A percentile compares a stretch with the other conserved stretches of the same genome.
phyloP scores from a whole-genome alignment of 495 filamentous ascomycete genomes.

The Tuber umbilicatum region DNA sequence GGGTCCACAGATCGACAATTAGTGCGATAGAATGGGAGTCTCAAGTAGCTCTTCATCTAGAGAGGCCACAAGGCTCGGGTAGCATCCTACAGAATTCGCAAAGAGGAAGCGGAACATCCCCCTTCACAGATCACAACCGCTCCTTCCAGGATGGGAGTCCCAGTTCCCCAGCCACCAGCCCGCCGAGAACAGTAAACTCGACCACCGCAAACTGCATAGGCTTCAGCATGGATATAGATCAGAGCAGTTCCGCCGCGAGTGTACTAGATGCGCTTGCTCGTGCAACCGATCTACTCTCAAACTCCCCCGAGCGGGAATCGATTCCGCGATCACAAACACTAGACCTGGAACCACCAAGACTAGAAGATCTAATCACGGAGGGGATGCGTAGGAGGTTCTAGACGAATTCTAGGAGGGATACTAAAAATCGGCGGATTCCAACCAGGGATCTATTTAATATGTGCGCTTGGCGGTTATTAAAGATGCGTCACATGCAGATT shows the following conservation, averaged over 20 bases:
- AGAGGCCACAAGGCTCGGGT: not conserved
- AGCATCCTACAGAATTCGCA: not conserved
- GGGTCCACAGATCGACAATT: not conserved
- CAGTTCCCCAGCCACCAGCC: not conserved
- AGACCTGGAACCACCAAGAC: not conserved
- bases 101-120: not conserved
- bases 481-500: slow-evolving; percentile 34
- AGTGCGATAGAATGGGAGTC: not conserved
- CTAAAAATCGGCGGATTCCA: not conserved
- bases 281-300: not conserved
- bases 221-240: not conserved
- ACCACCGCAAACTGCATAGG: not conserved
- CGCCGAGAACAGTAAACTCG: not conserved
- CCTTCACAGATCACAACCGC: not conserved
- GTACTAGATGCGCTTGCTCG: not conserved
- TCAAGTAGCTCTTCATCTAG: not conserved
- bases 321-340: not conserved
- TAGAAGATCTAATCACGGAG: not conserved
- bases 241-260: not conserved
- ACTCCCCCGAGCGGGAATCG: not conserved
- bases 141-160: not conserved
- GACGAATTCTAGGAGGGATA: not conserved
- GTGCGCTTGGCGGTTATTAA: slow-evolving; percentile 49
- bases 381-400: not conserved
- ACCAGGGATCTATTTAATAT: slow-evolving; percentile 42